These are phyloP conservation scores for Nigrograna mackinnonii DNA, from an alignment of 2,329 filamentous ascomycete genomes.

Conservation along the genomic window DNA sequence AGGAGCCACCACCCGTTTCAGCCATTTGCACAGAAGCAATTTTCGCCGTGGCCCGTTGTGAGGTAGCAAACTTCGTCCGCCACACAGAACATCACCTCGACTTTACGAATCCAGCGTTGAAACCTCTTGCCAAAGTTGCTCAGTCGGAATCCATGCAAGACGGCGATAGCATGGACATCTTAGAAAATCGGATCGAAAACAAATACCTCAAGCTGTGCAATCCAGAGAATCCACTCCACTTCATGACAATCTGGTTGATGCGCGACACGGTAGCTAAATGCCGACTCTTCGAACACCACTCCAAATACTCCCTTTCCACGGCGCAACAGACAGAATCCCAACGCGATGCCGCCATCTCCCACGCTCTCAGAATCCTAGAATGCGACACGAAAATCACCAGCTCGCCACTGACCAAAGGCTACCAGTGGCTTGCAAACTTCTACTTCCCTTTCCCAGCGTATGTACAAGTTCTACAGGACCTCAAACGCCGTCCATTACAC, in stretches of 20 bases:
- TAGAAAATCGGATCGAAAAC: conserved; percentile 45
- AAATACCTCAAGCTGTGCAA: conserved; percentile 39
- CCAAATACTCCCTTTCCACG: conserved; percentile 16
- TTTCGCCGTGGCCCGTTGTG: conserved; percentile 53
- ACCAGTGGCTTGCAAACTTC: conserved; percentile 46
- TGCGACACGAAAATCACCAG: conserved; percentile 50
- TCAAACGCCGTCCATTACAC: conserved; percentile 41
- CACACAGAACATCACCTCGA: conserved; percentile 50
- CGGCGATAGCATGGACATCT: conserved; percentile 26
- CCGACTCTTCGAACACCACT: conserved; percentile 55
- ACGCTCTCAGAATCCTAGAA: conserved; percentile 47
- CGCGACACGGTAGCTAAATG: conserved; percentile 52
- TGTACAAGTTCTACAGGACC: conserved; percentile 48
- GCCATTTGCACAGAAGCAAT: conserved; percentile 58
- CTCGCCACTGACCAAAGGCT: conserved; percentile 46
- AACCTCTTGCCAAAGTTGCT: conserved; percentile 37
- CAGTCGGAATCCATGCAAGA: conserved; percentile 13
- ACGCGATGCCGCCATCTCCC: conserved; percentile 27
- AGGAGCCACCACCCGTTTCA: conserved; percentile 40
- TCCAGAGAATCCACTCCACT: conserved; percentile 43
- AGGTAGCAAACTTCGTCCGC: conserved; percentile 48
- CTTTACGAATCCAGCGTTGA: conserved; percentile 48
- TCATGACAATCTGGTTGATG: conserved; percentile 52
- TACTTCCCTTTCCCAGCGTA: conserved; percentile 57
- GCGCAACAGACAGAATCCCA: conserved; percentile 20